Evolutionary conservation across 805 yeast species (phyloP).

Genomic region (Metschnikowia koreensis): DNA sequence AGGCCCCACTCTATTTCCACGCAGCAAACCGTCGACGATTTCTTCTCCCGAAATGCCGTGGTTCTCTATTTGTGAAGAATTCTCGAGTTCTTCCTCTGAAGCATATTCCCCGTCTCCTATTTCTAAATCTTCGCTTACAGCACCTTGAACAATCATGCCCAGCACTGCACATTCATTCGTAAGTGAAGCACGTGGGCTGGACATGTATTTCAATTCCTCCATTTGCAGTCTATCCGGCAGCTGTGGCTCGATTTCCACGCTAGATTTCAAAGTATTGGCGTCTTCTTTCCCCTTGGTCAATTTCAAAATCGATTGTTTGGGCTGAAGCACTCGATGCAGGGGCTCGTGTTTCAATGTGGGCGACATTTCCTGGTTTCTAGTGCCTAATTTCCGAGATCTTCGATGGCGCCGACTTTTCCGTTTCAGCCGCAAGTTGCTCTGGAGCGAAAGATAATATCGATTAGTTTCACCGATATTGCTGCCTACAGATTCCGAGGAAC

Average conservation of each 20-base stretch:
- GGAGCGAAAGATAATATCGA: slow-evolving; percentile 20
- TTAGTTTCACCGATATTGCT: slow-evolving; percentile 18
- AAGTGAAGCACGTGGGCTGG: slow-evolving; percentile 19
- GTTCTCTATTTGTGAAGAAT: too few relatives aligned
- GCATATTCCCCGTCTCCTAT: too few relatives aligned
- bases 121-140: not conserved
- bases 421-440: slow-evolving; percentile 11
- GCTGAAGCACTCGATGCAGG: slow-evolving; percentile 40
- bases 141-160: slow-evolving; percentile 10
- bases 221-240: too few relatives aligned
- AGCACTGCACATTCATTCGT: slow-evolving; percentile 7
- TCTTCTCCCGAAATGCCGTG: too few relatives aligned
- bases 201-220: slow-evolving; percentile 3
- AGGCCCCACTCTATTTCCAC: not conserved
- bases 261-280: too few relatives aligned
- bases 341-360: slow-evolving; percentile 35
- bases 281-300: not conserved
- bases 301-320: slow-evolving; percentile 42
- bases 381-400: not conserved
- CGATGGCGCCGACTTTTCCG: slow-evolving; percentile 3
- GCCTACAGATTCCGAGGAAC: slow-evolving; percentile 5
- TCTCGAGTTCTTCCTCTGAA: not conserved
- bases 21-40: not conserved
- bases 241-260: too few relatives aligned
- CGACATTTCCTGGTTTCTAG: not conserved